phyloP scores from a whole-genome alignment of 768 basidiomycete genomes.

The Imleria badia region DNA sequence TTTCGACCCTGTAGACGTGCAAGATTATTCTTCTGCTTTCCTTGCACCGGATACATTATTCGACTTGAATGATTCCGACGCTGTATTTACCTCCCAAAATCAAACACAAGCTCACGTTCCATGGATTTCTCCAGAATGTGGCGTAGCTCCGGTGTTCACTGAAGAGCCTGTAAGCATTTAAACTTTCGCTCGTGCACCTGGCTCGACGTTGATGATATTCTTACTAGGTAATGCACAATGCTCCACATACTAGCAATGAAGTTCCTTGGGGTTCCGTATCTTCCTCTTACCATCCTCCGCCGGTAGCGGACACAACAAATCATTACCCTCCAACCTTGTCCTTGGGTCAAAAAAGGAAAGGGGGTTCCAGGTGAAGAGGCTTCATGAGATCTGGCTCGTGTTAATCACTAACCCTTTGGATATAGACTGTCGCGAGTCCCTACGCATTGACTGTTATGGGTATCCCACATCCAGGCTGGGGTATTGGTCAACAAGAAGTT shows the following conservation, averaged over 20 bases:
- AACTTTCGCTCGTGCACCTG: neutral
- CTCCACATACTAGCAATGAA: neutral
- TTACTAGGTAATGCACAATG: neutral
- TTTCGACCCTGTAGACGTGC: neutral
- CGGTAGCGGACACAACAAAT: neutral
- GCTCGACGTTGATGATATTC: neutral
- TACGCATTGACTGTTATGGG: fast-evolving
- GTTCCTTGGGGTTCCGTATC: neutral
- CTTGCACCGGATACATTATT: neutral
- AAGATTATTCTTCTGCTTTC: neutral
- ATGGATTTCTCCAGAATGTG: neutral
- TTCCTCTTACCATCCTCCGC: neutral
- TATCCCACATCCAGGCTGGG: too few species aligned
- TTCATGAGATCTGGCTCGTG: neutral
- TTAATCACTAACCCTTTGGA: neutral
- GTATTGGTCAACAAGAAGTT: neutral
- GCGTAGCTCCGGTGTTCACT: neutral
- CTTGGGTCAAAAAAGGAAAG: neutral
- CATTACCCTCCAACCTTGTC: neutral
- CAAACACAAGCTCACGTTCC: too few species aligned
- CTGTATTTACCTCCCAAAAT: neutral
- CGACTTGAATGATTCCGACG: too few species aligned
- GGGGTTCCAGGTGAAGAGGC: neutral
- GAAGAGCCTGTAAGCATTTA: conserved; percentile 1
- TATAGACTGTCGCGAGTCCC: neutral